Conservation (phyloP, 257 asterid species). For the Henckelia pumila region DNA sequence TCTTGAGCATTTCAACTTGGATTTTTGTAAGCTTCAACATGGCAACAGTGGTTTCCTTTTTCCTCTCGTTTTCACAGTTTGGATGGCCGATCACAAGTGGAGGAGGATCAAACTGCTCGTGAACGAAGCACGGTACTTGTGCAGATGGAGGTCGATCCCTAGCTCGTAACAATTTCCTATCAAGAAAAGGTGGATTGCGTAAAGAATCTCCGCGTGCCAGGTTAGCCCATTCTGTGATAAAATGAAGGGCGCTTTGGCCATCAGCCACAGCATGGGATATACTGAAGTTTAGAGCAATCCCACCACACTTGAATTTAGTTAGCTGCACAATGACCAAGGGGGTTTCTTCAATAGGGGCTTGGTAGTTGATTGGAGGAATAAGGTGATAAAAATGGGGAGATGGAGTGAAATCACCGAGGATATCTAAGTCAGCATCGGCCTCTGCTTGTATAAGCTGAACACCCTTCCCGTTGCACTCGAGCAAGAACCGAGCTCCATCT, state of each 20-base stretch:
- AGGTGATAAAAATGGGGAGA: conserved; percentile 12
- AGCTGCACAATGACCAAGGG: conserved; percentile 34
- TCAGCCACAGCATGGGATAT: conserved; percentile 34
- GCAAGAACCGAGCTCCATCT: conserved; percentile 26
- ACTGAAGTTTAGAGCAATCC: conserved; percentile 23
- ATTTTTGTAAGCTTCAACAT: conserved; percentile 25
- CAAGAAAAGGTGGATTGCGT: conserved; percentile 22
- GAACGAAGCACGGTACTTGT: conserved; percentile 8
- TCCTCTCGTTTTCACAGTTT: neutral
- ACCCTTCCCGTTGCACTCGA: conserved; percentile 33
- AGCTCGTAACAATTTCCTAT: conserved; percentile 24
- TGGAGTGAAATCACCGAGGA: conserved; percentile 24
- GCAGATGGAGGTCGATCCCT: conserved; percentile 9
- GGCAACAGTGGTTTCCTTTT: conserved; percentile 10
- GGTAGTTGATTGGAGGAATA: conserved; percentile 24
- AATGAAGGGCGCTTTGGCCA: conserved; percentile 32
- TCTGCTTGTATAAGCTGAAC: conserved; percentile 26
- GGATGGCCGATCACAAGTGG: conserved; percentile 15
- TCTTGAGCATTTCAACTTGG: conserved; percentile 26
- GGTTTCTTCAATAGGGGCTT: conserved; percentile 23
- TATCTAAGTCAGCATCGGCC: conserved; percentile 14
- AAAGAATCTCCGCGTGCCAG: conserved; percentile 28
- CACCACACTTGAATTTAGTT: conserved; percentile 38
- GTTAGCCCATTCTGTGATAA: conserved; percentile 30
- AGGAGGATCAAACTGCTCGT: conserved; percentile 10